Conservation (phyloP, 768 basidiomycete species). For the Naganishia vaughanmartiniae region DNA sequence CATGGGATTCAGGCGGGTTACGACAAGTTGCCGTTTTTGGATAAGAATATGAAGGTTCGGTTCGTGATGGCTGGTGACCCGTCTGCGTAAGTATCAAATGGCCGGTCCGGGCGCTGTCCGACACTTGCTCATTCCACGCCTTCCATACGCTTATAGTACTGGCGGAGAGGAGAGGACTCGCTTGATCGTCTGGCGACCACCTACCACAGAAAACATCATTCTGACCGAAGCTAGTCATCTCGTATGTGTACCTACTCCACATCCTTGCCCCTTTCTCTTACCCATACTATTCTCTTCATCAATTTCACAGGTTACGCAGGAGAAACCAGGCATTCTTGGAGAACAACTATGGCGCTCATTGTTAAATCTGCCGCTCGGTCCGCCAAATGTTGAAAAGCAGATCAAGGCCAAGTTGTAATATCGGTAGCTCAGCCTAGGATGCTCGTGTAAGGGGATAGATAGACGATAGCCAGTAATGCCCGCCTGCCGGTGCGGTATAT, state of each 20-base stretch:
- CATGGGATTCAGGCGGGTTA: slow-evolving; percentile 37
- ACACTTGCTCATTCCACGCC: too few relatives aligned
- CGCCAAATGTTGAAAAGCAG: background rate
- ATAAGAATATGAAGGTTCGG: slow-evolving; percentile 34
- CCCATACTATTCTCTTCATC: background rate
- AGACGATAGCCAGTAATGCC: too few relatives aligned
- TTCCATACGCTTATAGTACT: slow-evolving; percentile 24
- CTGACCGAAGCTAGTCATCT: slow-evolving; percentile 41
- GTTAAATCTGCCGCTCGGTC: slow-evolving; percentile 14
- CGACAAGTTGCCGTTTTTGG: slow-evolving; percentile 36
- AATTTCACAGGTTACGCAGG: slow-evolving; percentile 38
- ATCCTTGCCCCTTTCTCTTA: background rate
- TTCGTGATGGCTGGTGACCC: slow-evolving; percentile 44
- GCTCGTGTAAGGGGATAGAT: background rate
- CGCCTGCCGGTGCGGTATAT: too few relatives aligned
- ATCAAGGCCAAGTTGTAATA: slow-evolving; percentile 30
- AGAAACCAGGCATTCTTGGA: slow-evolving; percentile 40
- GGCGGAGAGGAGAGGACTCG: slow-evolving; percentile 34
- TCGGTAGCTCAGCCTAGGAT: background rate
- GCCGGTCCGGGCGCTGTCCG: background rate
- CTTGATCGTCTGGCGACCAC: slow-evolving; percentile 39
- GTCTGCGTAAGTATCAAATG: slow-evolving; percentile 21
- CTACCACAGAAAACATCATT: slow-evolving; percentile 35
- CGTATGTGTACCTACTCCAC: slow-evolving; percentile 26
- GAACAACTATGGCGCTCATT: slow-evolving; percentile 27